Base-by-base conservation (phyloP, 2,329 filamentous ascomycete genomes). In the Septoria linicola region DNA sequence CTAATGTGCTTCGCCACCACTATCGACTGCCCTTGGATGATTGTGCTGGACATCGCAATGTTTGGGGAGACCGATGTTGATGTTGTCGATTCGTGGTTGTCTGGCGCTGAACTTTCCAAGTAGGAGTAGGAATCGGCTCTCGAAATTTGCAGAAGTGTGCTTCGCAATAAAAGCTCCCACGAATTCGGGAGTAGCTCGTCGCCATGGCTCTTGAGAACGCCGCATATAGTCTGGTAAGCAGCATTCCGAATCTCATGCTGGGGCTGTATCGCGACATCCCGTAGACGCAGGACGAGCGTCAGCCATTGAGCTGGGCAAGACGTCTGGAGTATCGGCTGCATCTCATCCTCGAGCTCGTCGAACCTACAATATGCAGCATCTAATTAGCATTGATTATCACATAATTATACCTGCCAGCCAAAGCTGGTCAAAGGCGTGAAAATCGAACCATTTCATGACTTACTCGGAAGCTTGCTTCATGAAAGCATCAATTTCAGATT, bases 191-290 rank as follows among this genome's bases (percentile, higher is more conserved):
- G 84, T 3, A 96, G 76, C 46, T 87, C 85, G 59, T 91, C 87
- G 8, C 89, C 89, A 57, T 95, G 95, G 1, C 89, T 90, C 67
- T 96, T 90, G 57, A 97, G 90, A 16, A 97, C 96, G 39, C 90
- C 82, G 49, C 96, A 79, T 3, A 97, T 74, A 0, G 92, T 96
- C 68, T 96, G 92, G 17, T 96, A 88, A 1, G 91, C 89, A 74
- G 88, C 90, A 62, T 92, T 92, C 36, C 89, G 80, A 36, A 93
- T 76, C 65, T 95, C 89, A 2, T 87, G 73, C 40, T 87, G 79
- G 31, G 83, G 79, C 63, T 91, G 86, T 1, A 80, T 80, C 1
- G 88, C 86, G 6, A 91, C 82, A 1, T 81, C 79, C 0, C 87
- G 87, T 2, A 95, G 72, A 23, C 87, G 76, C 2, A 89, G 72